Evolutionary conservation across 495 filamentous ascomycete species (phyloP).

Genomic region (Aspergillus avenaceus): DNA sequence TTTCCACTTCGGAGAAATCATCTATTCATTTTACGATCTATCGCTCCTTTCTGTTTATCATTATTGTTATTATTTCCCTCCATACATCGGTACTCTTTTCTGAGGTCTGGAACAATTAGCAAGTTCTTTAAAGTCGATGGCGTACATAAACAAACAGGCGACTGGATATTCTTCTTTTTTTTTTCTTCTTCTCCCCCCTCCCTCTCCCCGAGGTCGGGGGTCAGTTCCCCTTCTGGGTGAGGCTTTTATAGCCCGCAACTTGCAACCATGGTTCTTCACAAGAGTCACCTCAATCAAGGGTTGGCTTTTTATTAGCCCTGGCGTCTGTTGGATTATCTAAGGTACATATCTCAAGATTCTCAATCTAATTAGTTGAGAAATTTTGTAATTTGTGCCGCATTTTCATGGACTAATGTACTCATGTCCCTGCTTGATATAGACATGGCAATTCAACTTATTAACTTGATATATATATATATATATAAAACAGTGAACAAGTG

Average conservation of each 20-base stretch:
- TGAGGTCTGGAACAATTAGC: slow-evolving; percentile 21
- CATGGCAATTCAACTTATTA: too few relatives aligned
- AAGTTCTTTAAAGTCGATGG: slow-evolving; percentile 9
- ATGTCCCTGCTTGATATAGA: too few relatives aligned
- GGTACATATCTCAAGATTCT: too few relatives aligned
- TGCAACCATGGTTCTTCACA: slow-evolving; percentile 1
- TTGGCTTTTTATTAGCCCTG: too few relatives aligned
- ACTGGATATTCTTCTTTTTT: slow-evolving; percentile 11
- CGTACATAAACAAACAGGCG: slow-evolving; percentile 16
- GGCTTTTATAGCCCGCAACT: not conserved
- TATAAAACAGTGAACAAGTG: too few relatives aligned
- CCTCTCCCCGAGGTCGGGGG: too few relatives aligned
- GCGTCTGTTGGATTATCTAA: too few relatives aligned
- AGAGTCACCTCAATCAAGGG: too few relatives aligned
- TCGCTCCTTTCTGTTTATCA: slow-evolving; percentile 18
- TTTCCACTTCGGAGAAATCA: slow-evolving; percentile 27
- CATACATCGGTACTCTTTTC: slow-evolving; percentile 16
- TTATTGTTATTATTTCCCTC: slow-evolving; percentile 16
- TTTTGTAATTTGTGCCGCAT: too few relatives aligned
- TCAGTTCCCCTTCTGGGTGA: slow-evolving; percentile 12
- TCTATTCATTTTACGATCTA: slow-evolving; percentile 30
- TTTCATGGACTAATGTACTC: too few relatives aligned
- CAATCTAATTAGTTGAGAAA: too few relatives aligned
- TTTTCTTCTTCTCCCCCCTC: slow-evolving; percentile 14
- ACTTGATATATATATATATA: too few relatives aligned